Percentiles rank a stretch among this genome's conserved stretches.
Evolutionary conservation across 2,329 filamentous ascomycete genomes (phyloP).

Genomic region (Talaromyces sp.): DNA sequence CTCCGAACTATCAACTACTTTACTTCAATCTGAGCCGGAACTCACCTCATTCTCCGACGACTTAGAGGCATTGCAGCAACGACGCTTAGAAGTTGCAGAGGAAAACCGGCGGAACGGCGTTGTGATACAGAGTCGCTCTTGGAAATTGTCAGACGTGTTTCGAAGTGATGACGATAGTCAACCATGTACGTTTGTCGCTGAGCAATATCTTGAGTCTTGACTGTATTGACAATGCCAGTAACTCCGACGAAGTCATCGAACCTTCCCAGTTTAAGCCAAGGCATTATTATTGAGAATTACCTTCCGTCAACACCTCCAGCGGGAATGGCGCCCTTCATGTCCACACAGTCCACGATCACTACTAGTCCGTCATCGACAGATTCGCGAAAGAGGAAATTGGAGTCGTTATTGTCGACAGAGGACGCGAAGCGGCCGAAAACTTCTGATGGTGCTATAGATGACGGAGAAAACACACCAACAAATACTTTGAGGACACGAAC

Average conservation of each 20-base stretch:
- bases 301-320: conserved; percentile 37
- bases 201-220: background rate
- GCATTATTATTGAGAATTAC: conserved; percentile 22
- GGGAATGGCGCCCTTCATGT: conserved; percentile 43
- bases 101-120: conserved; percentile 38
- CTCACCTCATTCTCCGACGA: conserved; percentile 43
- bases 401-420: conserved; percentile 28
- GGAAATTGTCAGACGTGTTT: conserved; percentile 45
- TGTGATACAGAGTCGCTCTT: conserved; percentile 45
- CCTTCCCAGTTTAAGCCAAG: conserved; percentile 20
- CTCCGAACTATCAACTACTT: conserved; percentile 40
- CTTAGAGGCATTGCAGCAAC: conserved; percentile 39
- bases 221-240: conserved; percentile 28
- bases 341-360: conserved; percentile 26
- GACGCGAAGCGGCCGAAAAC: conserved; percentile 43
- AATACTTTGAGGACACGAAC: background rate
- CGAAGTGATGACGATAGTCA: conserved; percentile 44
- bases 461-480: conserved; percentile 28
- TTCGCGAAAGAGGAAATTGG: conserved; percentile 43
- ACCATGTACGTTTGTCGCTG: conserved; percentile 29
- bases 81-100: conserved; percentile 27
- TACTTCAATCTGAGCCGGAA: conserved; percentile 24
- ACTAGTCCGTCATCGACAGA: conserved; percentile 36
- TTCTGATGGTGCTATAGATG: conserved; percentile 45
- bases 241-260: conserved; percentile 37